Evolutionary conservation across 192 early-diverging fungal genomes (phyloP).

Genomic region (Umbelopsis isabellina): DNA sequence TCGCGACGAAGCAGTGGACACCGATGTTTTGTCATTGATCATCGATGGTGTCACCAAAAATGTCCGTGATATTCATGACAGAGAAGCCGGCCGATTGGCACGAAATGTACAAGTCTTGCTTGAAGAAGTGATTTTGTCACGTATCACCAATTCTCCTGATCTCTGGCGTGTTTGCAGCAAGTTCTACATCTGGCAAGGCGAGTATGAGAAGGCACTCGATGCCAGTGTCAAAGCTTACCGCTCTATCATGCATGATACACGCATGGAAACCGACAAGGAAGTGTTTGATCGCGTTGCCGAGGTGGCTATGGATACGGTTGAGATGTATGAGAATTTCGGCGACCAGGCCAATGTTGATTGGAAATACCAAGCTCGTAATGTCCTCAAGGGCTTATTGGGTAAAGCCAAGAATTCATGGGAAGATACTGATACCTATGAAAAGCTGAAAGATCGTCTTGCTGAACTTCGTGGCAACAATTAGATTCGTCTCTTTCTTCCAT

Average conservation of each 20-base stretch:
- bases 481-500: no score
- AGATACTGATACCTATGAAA: constrained; percentile 59
- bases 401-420: constrained; percentile 79
- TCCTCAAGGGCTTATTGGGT: constrained; percentile 83
- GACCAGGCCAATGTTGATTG: constrained; percentile 75
- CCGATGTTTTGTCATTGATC: constrained; percentile 77
- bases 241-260: constrained; percentile 74
- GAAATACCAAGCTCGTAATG: constrained; percentile 82
- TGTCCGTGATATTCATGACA: constrained; percentile 57
- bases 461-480: constrained; percentile 44
- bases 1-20: constrained; percentile 75
- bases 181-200: constrained; percentile 73
- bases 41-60: constrained; percentile 65
- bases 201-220: constrained; percentile 73
- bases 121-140: constrained; percentile 68
- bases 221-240: constrained; percentile 85
- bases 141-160: constrained; percentile 71
- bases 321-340: constrained; percentile 80
- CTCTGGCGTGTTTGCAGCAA: constrained; percentile 79
- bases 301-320: constrained; percentile 73
- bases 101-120: constrained; percentile 65
- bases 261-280: constrained; percentile 65
- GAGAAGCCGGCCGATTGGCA: constrained; percentile 52
- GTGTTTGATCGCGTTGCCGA: constrained; percentile 76
- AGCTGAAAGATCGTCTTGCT: constrained; percentile 63